Base-by-base conservation (phyloP, 2,329 filamentous ascomycete species). In the Fusarium miscanthi region DNA sequence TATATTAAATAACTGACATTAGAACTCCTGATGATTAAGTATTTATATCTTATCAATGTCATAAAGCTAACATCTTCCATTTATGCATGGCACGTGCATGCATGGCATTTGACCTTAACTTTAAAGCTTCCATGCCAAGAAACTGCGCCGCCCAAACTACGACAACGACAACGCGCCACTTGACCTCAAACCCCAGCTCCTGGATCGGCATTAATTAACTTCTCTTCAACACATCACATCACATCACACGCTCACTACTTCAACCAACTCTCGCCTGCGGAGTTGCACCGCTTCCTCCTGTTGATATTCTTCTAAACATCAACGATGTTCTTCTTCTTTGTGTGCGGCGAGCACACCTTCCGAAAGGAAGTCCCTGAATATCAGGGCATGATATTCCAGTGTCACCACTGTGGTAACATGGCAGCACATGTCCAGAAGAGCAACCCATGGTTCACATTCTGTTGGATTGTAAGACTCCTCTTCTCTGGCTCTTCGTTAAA, bases 391-490 rank as follows among this genome's bases (percentile, higher is more conserved):
- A 80, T 87, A 58, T 91, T 87, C 77, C 89, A 90, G 76, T 92
- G 90, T 77, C 87, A 90, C 80, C 90, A 91, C 81, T 92, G 90
- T 80, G 89, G 90, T 58, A 92, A 92, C 84, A 89, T 87, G 81
- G 84, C 86, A 5, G 90, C 85, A 19, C 84, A 84, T 69, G 89
- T 91, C 63, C 84, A 90, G 77, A 91, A 91, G 80, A 87, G 86
- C 65, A 86, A 91, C 66, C 89, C 90, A 45, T 94, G 92, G 91
- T 94, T 94, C 78, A 94, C 93, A 9, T 90, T 94, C 78, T 94
- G 92, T 85, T 94, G 93, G 82, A 82, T 94, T 59, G 89, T 91
- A 81, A 77, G 87, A 83, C 14, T 25, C 1, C 12, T 27, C 51
- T 33, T 19, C 38, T 30, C 19, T 27, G n/a, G 14, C 14, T 13